Base-by-base conservation (phyloP, 768 basidiomycete species). In the Floccularia luteovirens region DNA sequence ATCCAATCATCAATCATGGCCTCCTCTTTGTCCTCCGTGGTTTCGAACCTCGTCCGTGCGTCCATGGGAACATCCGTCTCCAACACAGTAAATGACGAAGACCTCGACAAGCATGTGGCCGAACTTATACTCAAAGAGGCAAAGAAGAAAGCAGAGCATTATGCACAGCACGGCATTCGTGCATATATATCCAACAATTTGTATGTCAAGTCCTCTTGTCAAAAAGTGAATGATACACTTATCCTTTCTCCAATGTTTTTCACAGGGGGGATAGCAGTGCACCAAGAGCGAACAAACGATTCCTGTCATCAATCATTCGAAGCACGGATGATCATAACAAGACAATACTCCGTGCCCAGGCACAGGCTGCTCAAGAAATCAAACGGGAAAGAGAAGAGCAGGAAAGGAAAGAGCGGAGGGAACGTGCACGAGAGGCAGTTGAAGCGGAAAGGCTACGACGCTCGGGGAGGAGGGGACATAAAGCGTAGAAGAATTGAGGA, bases 301-400 rank as follows among this genome's bases (percentile, higher is more conserved):
- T 89, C 54, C 63, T 89, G 19, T 73, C 77, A 0, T 81, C 83
- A 16, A 91, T 99, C 45, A 92, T 99, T 42, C 79, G 82, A 49
- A 91, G 77, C 48, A 96, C 96, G 3, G 93, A 96, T 55, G 93
- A 93, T 42, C 96, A 99, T 54, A 99, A 99, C 60, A 80, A 83
- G 61, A 79, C 85, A 10, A 68, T 99, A 33, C 57, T 89, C 16
- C 74, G 75, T 41, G 74, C 84, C 19, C 86, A 89, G 59, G 81
- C 82, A 0, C 56, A 65, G 10, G 82, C 85, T 24, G 82, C 83
- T 1, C 72, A 84, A 47, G 85, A 88, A 48, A 64, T 79, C n/a
- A 82, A 86, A 43, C 63, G 62, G 20, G 79, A 80, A 46, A 61
- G 77, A 19, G 72, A 79, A n/a, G 83, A 83, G 43, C 68, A 73